phyloP scores from a whole-genome alignment of 805 yeast species.

The Monosporozyma aquatica region DNA sequence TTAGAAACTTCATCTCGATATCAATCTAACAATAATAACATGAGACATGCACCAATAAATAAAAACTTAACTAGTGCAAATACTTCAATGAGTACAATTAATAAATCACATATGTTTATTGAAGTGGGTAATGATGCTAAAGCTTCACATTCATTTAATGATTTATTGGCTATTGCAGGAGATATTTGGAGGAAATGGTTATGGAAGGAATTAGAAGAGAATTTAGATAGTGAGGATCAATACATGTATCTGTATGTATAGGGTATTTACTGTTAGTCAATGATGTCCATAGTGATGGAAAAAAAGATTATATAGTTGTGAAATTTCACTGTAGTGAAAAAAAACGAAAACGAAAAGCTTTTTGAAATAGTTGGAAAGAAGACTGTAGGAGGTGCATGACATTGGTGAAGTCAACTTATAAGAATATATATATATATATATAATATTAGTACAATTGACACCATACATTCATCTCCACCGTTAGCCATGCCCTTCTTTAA shows the following conservation, averaged over 20 bases:
- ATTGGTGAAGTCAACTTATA: too few relatives aligned
- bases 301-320: too few relatives aligned
- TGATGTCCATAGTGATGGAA: too few relatives aligned
- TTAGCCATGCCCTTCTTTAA: slow-evolving; percentile 28
- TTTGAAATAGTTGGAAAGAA: background rate
- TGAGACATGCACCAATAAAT: too few relatives aligned
- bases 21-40: too few relatives aligned
- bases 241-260: background rate
- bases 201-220: slow-evolving; percentile 49
- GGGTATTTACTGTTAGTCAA: too few relatives aligned
- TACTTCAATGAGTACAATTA: background rate
- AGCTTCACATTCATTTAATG: slow-evolving; percentile 55
- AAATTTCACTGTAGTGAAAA: background rate
- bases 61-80: too few relatives aligned
- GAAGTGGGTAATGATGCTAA: slow-evolving; percentile 35
- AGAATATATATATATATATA: too few relatives aligned
- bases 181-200: slow-evolving; percentile 83
- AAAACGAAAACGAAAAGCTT: background rate
- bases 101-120: slow-evolving; percentile 19
- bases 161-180: slow-evolving; percentile 68
- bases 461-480: too few relatives aligned
- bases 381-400: too few relatives aligned
- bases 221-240: slow-evolving; percentile 11
- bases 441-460: too few relatives aligned
- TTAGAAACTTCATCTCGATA: too few relatives aligned